Conservation (phyloP, 768 basidiomycete genomes). For the Lentinula edodes region DNA sequence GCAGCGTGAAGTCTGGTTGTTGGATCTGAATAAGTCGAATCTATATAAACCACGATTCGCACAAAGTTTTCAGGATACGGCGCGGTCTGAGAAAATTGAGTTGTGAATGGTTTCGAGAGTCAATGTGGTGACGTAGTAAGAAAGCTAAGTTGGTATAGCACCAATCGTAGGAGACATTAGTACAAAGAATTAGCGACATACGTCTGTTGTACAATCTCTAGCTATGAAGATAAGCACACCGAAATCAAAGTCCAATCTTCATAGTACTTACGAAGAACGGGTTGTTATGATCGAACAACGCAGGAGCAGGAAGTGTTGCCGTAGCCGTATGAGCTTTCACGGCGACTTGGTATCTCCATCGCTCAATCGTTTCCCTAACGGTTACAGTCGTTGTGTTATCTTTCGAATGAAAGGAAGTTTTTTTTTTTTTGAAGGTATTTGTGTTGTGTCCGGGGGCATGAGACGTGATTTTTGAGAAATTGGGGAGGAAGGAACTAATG, state of each 20-base stretch:
- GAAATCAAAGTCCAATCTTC: slow-evolving; percentile 98
- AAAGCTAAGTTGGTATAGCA: slow-evolving; percentile 40
- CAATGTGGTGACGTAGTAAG: neutral
- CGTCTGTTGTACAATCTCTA: neutral
- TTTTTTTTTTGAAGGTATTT: slow-evolving; percentile 61
- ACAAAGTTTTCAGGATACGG: slow-evolving; percentile 84
- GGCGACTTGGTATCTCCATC: slow-evolving; percentile 79
- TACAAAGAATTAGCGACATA: slow-evolving; percentile 60
- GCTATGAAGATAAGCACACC: slow-evolving; percentile 34
- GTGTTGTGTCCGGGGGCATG: slow-evolving; percentile 84
- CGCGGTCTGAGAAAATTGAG: slow-evolving; percentile 84
- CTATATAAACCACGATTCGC: slow-evolving; percentile 10
- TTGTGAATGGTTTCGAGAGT: slow-evolving; percentile 28
- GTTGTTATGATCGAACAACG: slow-evolving; percentile 77
- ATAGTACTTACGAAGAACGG: slow-evolving; percentile 72
- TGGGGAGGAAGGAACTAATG: slow-evolving; percentile 45
- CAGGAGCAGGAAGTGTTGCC: slow-evolving; percentile 79
- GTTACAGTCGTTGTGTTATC: slow-evolving; percentile 69
- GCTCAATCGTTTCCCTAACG: slow-evolving; percentile 53
- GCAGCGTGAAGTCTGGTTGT: slow-evolving; percentile 81
- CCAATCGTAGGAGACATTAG: slow-evolving; percentile 90
- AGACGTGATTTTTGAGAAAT: slow-evolving; percentile 76
- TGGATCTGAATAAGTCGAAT: slow-evolving; percentile 8
- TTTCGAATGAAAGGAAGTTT: slow-evolving; percentile 56
- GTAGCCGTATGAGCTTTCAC: slow-evolving; percentile 84